Conservation (phyloP, 495 filamentous ascomycete species). For the Neurospora pannonica region DNA sequence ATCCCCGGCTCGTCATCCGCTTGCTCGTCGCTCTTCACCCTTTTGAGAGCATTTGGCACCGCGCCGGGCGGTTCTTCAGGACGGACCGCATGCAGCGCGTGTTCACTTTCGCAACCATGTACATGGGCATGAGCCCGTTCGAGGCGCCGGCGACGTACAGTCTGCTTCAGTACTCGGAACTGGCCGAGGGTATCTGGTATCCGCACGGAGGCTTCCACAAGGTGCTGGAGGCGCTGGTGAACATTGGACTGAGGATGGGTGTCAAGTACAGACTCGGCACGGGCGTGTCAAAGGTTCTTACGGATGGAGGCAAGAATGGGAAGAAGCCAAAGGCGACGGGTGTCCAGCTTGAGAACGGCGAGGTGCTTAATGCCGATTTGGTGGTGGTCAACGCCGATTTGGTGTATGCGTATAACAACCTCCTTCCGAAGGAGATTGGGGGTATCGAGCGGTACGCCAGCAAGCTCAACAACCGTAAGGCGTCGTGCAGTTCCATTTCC, state of each 20-base stretch:
- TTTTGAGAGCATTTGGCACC: conserved; percentile 52
- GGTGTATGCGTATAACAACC: conserved; percentile 59
- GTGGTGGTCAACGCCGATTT: conserved; percentile 61
- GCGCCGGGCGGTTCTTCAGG: conserved; percentile 52
- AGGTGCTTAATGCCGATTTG: conserved; percentile 46
- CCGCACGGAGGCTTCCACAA: conserved; percentile 57
- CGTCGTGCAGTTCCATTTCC: conserved; percentile 61
- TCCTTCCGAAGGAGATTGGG: conserved; percentile 33
- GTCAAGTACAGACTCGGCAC: conserved; percentile 48
- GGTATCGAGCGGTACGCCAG: conserved; percentile 27
- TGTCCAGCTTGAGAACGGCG: conserved; percentile 42
- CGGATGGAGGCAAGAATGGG: conserved; percentile 26
- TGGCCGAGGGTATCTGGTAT: conserved; percentile 67
- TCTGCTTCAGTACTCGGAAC: conserved; percentile 62
- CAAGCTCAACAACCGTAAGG: conserved; percentile 35
- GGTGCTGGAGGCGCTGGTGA: conserved; percentile 46
- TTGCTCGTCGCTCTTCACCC: conserved; percentile 48
- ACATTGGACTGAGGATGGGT: conserved; percentile 45
- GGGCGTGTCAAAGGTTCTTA: conserved; percentile 39
- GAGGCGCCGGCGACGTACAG: conserved; percentile 64
- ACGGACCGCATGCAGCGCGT: conserved; percentile 55
- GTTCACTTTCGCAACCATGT: conserved; percentile 69
- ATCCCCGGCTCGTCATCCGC: conserved; percentile 41
- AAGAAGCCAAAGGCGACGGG: conserved; percentile 36
- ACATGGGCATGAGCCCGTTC: conserved; percentile 68